Evolutionary conservation across 768 basidiomycete species (phyloP).

Genomic region (Lyophyllum decastes): DNA sequence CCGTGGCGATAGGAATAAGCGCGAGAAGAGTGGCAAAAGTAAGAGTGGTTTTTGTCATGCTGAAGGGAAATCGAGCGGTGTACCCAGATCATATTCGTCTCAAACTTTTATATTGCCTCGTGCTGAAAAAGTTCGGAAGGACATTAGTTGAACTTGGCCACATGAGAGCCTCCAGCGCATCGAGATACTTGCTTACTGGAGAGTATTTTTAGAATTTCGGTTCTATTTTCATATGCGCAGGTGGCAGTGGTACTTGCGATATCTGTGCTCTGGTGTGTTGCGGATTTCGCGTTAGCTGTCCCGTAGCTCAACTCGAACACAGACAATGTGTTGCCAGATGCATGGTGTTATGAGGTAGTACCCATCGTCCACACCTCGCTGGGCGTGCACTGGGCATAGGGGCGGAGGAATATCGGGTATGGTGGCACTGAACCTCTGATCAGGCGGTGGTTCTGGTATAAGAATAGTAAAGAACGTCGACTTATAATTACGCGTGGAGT

Average conservation of each 20-base stretch:
- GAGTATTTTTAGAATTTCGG: background rate
- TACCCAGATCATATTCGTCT: background rate
- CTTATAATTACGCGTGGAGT: too few species aligned
- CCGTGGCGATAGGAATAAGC: constrained; percentile 22
- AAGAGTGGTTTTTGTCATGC: constrained; percentile 21
- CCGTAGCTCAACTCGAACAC: too few species aligned
- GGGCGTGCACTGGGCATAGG: background rate
- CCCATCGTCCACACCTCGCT: background rate
- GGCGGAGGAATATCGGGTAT: background rate
- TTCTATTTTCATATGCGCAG: background rate
- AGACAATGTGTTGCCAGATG: too few species aligned
- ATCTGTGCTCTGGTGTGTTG: too few species aligned
- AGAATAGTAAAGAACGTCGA: too few species aligned
- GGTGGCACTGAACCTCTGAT: background rate
- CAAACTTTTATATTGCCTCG: constrained; percentile 3
- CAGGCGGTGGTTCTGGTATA: background rate
- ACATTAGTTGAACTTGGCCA: background rate
- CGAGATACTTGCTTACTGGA: background rate
- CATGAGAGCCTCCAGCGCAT: background rate
- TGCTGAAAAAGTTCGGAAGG: constrained; percentile 16
- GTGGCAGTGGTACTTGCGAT: background rate
- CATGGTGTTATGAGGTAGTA: too few species aligned
- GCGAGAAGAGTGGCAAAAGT: constrained; percentile 28
- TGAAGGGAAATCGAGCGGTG: background rate
- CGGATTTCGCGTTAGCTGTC: background rate